Base-by-base conservation (phyloP, 352 stramenopile species). In the Phytophthora agathidicida region DNA sequence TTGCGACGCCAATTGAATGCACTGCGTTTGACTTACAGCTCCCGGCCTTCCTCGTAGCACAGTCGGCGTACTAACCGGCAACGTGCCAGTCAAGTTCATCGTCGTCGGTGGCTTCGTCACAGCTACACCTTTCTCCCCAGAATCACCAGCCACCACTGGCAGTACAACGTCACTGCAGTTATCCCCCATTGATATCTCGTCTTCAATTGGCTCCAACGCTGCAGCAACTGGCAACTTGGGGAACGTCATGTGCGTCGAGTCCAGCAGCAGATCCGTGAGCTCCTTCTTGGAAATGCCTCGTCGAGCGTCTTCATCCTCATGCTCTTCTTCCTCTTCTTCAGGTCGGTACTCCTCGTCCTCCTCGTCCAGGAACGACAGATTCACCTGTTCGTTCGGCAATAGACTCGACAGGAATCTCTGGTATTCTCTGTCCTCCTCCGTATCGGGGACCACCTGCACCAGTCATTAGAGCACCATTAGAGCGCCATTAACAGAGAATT, bases 291-390 rank as follows among this genome's bases (percentile, higher is more conserved):
- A 91, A 36, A 95, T 85, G 7, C 75, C 70, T 27, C 62, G 47
- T 14, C 59, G 51, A n/a, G 27, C 51, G 22, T 75, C 65, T 24
- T 94, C 82, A 6, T 88, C 76, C 3, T 91, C 81, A 1, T 89
- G 80, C 0, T 91, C 80, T 10, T 89, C 83, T 1, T 91, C 83
- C 1, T 93, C 86, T 26, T 90, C 79, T 1, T 86, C 77, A 0
- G 81, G 83, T 5, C 74, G 68, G 46, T 95, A 93, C 62, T 92
- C 86, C 26, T 94, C 84, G 45, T 93, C 86, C 43, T 95, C 86
- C 47, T 95, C 86, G 59, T 95, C 86, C 55, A 95, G 56, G 39
- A 95, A 95, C 23, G 70, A 89, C 42, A 95, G 32, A 39, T 92
- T 80, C 37, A 80, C 80, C 38, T 86, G 73, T n/a, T 91, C 77